Conservation (phyloP, 805 yeast genomes). For the Pichia nakasei region DNA sequence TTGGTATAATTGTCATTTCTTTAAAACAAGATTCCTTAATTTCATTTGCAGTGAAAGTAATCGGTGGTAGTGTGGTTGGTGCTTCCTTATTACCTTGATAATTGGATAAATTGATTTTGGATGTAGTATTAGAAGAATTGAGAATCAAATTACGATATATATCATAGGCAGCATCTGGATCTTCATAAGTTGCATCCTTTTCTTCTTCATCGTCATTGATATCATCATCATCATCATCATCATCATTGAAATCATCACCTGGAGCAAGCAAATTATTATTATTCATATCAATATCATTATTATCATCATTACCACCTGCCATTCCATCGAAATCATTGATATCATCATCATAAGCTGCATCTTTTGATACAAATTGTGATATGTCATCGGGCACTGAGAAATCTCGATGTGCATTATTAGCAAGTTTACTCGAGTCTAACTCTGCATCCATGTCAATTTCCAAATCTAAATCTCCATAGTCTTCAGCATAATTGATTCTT, state of each 20-base stretch:
- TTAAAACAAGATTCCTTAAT: constrained; percentile 24
- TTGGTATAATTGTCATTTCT: constrained; percentile 50
- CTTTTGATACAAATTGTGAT: background rate
- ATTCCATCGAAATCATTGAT: constrained; percentile 14
- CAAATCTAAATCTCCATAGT: constrained; percentile 56
- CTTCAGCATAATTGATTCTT: constrained; percentile 75
- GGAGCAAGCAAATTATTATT: no score
- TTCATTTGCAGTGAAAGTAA: constrained; percentile 27
- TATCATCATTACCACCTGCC: constrained; percentile 30
- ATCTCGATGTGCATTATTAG: background rate
- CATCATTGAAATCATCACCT: constrained; percentile 16
- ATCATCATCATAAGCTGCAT: background rate
- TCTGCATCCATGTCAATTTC: constrained; percentile 28
- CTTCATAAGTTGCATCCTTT: constrained; percentile 56
- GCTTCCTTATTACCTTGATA: constrained; percentile 31
- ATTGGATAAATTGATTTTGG: constrained; percentile 22
- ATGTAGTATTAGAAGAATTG: constrained; percentile 4
- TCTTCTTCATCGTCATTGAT: constrained; percentile 52
- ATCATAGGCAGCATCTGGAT: constrained; percentile 40
- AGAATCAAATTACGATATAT: constrained; percentile 8
- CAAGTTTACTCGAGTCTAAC: background rate
- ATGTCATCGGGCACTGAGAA: background rate
- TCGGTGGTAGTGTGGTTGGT: constrained; percentile 27
- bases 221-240: constrained; percentile 29
- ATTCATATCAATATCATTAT: constrained; percentile 28